Base-by-base conservation (phyloP, 2,329 filamentous ascomycete genomes). In the Diaporthe capsici region DNA sequence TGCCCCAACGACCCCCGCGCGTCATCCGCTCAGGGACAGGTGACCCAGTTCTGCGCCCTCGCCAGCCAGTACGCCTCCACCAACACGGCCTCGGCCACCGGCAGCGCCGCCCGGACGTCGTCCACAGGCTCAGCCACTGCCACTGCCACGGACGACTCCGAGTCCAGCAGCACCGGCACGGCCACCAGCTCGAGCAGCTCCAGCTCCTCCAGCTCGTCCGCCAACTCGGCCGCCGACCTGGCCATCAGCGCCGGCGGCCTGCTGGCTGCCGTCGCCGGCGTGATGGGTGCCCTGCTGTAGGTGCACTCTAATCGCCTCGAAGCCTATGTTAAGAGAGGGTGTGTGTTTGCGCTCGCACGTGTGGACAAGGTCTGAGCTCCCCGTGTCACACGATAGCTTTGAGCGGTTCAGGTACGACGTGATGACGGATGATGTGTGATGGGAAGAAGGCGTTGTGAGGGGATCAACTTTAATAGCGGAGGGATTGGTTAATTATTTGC, bases 1-100 rank as follows among this genome's bases (percentile, higher is more conserved):
- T 90, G 88, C 84, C 88, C 88, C 80, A 83, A 87, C 79, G 88
- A 90, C 81, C 2, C 80, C 70, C 84, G 85, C 61, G 82, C 80
- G 76, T 72, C 78, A 71, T 72, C 80, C 28, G 83, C 83, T 78
- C 77, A 82, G 68, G 80, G 82, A 78, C 84, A 87, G 80, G 84
- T 86, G 77, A 80, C 81, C 76, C 83, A 85, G 79, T 86, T 82
- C 84, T 90, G 88, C 84, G 80, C 82, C 74, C 84, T 87, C 78
- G 87, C 86, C 76, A 85, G 83, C 75, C 83, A 86, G 80, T 86
- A 84, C 82, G 74, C 79, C 17, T 65, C 81, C 37, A 72, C 79
- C 15, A 77, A 81, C 58, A 72, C 81, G 42, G 74, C 77, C 76
- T 74, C 80, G 25, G 78, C 77, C 13, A 57, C 79, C 4, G 72